Evolutionary conservation across 2,329 filamentous ascomycete species (phyloP), one percentile per base, ranked within the genome.

Genomic region (Colletotrichum lini): DNA sequence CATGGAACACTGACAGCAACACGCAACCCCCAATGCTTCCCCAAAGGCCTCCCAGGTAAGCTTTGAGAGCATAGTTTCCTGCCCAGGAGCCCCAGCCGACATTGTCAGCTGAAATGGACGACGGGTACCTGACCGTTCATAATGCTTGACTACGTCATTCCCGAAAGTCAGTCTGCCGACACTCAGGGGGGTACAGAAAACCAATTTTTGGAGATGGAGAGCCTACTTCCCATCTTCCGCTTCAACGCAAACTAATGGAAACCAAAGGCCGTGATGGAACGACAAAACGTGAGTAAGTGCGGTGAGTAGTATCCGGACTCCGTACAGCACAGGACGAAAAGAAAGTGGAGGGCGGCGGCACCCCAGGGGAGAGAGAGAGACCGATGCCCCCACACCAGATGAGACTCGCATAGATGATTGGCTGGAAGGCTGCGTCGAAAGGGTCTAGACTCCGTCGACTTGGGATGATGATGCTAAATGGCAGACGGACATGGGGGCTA

Each of bases 391-490:
- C 57, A 70, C 57, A 58, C 68, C 9, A 56, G 52, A 5, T 47
- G 38, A 30, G n/a, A 54, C 30, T 38, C 56, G 18, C 30, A n/a
- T 6, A 44, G 13, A 50, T 57, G 64, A 72, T 72, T 72, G 69
- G 69, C 57, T 59, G 47, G 21, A 3, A 13, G 47, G 23, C n/a
- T 18, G 53, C 9, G 12, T 59, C 59, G 65, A 65, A 72, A 52
- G 69, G 69, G 69, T 70, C 69, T 59, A 26, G 26, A 26, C 26
- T 4, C 69, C 56, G 64, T 57, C 57, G 50, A 71, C 57, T 61
- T 60, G 60, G 56, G 65, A 65, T 58, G 69, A 72, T 70, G 69
- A 72, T 72, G 69, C 69, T 64, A 65, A 53, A 65, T 72, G 65
- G 47, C 53, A 54, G 59, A 72, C 60, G 8, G 62, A 59, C 56